A percentile compares a stretch with the other conserved stretches of the same genome.
These are phyloP conservation scores for Quillaja saponaria DNA, from an alignment of 306 rosid genomes.

Conservation along the genomic window DNA sequence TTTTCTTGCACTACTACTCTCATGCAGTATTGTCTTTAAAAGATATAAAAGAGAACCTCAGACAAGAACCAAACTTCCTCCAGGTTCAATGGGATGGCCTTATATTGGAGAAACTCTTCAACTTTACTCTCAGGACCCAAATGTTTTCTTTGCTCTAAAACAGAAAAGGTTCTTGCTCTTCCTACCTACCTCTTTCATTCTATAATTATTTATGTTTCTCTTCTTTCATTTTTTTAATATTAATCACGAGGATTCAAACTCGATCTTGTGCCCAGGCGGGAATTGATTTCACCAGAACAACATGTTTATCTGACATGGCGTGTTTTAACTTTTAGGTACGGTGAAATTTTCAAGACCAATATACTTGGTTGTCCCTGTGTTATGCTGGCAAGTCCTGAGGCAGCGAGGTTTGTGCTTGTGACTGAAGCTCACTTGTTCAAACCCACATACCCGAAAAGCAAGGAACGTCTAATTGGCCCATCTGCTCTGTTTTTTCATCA, in stretches of 20 bases:
- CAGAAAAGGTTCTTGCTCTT: slow-evolving; percentile 59
- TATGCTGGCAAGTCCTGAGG: slow-evolving; percentile 89
- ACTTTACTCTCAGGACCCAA: slow-evolving; percentile 76
- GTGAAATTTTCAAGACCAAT: slow-evolving; percentile 86
- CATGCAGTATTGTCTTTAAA: slow-evolving; percentile 25
- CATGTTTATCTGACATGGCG: no score
- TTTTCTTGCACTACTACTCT: slow-evolving; percentile 35
- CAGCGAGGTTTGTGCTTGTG: slow-evolving; percentile 73
- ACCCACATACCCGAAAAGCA: slow-evolving; percentile 88
- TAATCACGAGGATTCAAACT: not conserved
- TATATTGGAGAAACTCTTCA: slow-evolving; percentile 82
- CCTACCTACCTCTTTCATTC: no score
- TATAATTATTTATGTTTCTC: not conserved
- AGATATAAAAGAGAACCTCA: slow-evolving; percentile 29
- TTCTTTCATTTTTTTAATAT: not conserved
- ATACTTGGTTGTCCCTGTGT: slow-evolving; percentile 80
- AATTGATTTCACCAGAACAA: slow-evolving; percentile 16
- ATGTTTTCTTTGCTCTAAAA: slow-evolving; percentile 60
- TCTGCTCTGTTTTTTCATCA: slow-evolving; percentile 81
- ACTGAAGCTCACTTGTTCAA: slow-evolving; percentile 80
- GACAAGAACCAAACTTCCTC: slow-evolving; percentile 61
- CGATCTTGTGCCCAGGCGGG: no score
- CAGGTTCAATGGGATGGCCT: slow-evolving; percentile 99
- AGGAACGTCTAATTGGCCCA: slow-evolving; percentile 81
- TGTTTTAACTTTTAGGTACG: slow-evolving; percentile 77